These are phyloP conservation scores for Diphasiastrum complanatum DNA, from an alignment of 83 land plant genomes.

Conservation along the genomic window DNA sequence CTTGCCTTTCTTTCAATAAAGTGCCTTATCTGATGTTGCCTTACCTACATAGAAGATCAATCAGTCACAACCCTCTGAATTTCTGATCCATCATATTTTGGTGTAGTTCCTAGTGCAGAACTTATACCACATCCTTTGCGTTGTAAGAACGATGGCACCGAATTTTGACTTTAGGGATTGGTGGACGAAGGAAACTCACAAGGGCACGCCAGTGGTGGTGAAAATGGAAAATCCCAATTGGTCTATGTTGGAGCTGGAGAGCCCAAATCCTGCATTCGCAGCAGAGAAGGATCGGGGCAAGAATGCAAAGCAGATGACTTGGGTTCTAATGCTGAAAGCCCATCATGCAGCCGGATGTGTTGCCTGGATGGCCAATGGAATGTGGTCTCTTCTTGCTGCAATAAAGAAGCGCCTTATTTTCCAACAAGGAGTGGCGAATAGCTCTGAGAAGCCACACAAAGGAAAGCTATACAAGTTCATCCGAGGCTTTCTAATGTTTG, in stretches of 20 bases:
- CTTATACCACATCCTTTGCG: constrained; percentile 1
- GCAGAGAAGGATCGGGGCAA: constrained; percentile 45
- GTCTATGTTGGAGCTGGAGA: constrained; percentile 53
- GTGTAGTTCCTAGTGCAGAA: too few relatives aligned
- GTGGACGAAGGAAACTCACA: constrained; percentile 37
- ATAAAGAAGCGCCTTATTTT: constrained; percentile 39
- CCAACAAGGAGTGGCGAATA: constrained; percentile 30
- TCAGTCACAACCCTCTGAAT: too few relatives aligned
- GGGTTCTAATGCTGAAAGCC: constrained; percentile 68
- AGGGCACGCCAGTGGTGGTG: constrained; percentile 67
- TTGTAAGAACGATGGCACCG: constrained; percentile 38
- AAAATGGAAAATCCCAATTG: constrained; percentile 73
- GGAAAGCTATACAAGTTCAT: constrained; percentile 35
- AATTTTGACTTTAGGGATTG: constrained; percentile 37
- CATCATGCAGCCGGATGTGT: constrained; percentile 57
- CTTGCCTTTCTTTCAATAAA: too few relatives aligned
- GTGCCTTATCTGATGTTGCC: too few relatives aligned
- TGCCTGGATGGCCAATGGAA: constrained; percentile 41
- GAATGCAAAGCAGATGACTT: constrained; percentile 64
- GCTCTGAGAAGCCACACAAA: constrained; percentile 26
- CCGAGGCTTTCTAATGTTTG: constrained; percentile 26
- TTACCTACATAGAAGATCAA: too few relatives aligned
- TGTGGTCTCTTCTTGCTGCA: constrained; percentile 41
- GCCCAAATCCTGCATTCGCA: constrained; percentile 29
- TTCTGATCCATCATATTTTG: too few relatives aligned